Evolutionary conservation across 2,329 filamentous ascomycete species (phyloP).

Genomic region (Diplodia corticola): DNA sequence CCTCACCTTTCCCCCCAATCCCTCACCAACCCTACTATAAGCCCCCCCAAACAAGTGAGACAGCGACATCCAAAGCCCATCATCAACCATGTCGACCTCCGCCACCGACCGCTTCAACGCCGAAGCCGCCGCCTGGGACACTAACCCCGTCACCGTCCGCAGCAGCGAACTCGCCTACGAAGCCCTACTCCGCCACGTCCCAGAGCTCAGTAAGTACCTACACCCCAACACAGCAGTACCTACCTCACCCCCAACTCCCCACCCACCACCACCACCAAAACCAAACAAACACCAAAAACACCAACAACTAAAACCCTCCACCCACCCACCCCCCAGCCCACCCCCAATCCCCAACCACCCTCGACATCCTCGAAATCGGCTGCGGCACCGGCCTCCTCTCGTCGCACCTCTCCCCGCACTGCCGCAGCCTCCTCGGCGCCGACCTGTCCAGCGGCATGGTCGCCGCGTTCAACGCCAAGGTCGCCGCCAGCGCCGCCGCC

Average conservation of each 20-base stretch:
- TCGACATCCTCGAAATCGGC: constrained; percentile 57
- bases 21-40: not conserved
- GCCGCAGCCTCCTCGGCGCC: constrained; percentile 52
- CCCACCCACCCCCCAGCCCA: not conserved
- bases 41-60: not conserved
- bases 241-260: not conserved
- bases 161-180: constrained; percentile 48
- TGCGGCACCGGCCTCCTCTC: constrained; percentile 59
- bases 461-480: constrained; percentile 49
- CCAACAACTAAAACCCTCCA: too few relatives aligned
- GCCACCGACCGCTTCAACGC: constrained; percentile 55
- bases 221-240: constrained; percentile 30
- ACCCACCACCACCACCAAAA: not conserved
- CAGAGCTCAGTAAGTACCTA: constrained; percentile 32
- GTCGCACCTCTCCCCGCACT: constrained; percentile 50
- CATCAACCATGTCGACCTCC: not conserved
- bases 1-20: not conserved
- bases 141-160: constrained; percentile 52
- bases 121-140: constrained; percentile 57
- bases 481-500: constrained; percentile 26
- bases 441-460: constrained; percentile 60
- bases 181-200: constrained; percentile 46
- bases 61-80: not conserved
- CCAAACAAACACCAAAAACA: too few relatives aligned
- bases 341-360: constrained; percentile 26